Evolutionary conservation across 169 alveolate species (phyloP).

Genomic region (Plasmodium sp.): DNA sequence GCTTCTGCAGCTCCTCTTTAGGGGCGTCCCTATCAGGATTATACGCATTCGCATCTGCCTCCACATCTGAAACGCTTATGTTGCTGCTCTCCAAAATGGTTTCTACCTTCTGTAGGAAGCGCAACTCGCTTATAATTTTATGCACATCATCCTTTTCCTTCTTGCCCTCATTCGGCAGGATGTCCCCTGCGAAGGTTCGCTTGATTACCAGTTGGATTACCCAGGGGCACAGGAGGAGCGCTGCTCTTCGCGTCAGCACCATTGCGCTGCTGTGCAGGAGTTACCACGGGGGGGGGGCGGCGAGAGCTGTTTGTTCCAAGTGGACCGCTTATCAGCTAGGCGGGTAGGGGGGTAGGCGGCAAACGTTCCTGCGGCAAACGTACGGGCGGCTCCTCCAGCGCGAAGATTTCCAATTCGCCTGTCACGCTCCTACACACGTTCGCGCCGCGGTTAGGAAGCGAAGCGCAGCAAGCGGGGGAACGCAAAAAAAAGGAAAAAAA

Average conservation of each 20-base stretch:
- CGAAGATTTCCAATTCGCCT: neutral
- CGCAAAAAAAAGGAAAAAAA: no score
- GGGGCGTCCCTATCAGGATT: conserved; percentile 59
- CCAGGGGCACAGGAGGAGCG: neutral
- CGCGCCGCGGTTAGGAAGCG: neutral
- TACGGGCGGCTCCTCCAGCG: neutral
- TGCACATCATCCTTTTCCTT: conserved; percentile 17
- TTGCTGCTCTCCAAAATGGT: conserved; percentile 31
- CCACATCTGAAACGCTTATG: conserved; percentile 25
- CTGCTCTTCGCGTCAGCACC: neutral
- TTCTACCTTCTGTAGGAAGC: conserved; percentile 51
- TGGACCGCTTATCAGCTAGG: neutral
- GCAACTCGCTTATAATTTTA: conserved; percentile 47
- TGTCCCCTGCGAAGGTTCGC: neutral
- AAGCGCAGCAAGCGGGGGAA: neutral
- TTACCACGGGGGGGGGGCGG: neutral
- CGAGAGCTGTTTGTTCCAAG: neutral
- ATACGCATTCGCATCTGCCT: conserved; percentile 65
- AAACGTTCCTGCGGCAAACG: neutral
- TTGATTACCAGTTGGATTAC: neutral
- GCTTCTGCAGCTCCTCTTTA: conserved; percentile 24
- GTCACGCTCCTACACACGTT: neutral
- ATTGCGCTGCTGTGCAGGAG: neutral
- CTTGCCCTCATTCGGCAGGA: neutral
- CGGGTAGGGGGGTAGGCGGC: no score